phyloP scores from a whole-genome alignment of 441 rosid genomes.

The Melastoma candidum region DNA sequence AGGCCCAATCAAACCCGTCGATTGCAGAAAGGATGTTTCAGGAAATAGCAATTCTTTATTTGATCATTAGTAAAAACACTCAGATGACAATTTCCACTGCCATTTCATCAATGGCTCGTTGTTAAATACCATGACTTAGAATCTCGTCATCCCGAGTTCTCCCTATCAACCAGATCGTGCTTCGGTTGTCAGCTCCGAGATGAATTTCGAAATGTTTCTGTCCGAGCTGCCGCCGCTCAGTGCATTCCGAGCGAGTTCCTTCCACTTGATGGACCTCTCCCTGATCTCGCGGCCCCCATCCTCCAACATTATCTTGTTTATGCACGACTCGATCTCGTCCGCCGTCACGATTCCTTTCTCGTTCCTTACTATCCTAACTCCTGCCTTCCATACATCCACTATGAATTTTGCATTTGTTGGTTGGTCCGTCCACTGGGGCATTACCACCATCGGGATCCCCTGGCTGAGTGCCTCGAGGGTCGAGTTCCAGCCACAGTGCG shows the following conservation, averaged over 20 bases:
- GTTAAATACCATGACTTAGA: too few relatives aligned
- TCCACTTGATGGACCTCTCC: slow-evolving; percentile 24
- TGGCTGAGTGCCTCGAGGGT: slow-evolving; percentile 3
- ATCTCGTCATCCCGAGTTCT: too few relatives aligned
- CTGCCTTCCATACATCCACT: slow-evolving; percentile 13
- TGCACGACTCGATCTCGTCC: slow-evolving; percentile 25
- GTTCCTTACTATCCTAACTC: slow-evolving; percentile 26
- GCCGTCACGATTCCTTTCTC: slow-evolving; percentile 25
- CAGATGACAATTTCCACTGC: too few relatives aligned
- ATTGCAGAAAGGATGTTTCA: too few relatives aligned
- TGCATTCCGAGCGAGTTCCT: slow-evolving; percentile 24
- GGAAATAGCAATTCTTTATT: too few relatives aligned
- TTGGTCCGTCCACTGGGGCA: slow-evolving; percentile 14
- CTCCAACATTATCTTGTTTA: slow-evolving; percentile 29
- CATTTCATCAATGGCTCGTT: too few relatives aligned
- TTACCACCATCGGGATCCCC: slow-evolving; percentile 13
- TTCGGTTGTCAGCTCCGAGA: slow-evolving; percentile 11
- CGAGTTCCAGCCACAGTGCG: slow-evolving; percentile 9
- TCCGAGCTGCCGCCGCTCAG: slow-evolving; percentile 36
- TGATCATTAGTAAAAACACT: too few relatives aligned
- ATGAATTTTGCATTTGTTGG: slow-evolving; percentile 2
- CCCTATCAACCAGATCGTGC: too few relatives aligned
- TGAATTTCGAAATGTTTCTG: slow-evolving; percentile 23
- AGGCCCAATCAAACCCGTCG: too few relatives aligned
- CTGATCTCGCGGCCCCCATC: slow-evolving; percentile 24